These are phyloP conservation scores for Ascochyta clinopodiicola DNA, from an alignment of 2,329 filamentous ascomycete genomes.

Conservation along the genomic window DNA sequence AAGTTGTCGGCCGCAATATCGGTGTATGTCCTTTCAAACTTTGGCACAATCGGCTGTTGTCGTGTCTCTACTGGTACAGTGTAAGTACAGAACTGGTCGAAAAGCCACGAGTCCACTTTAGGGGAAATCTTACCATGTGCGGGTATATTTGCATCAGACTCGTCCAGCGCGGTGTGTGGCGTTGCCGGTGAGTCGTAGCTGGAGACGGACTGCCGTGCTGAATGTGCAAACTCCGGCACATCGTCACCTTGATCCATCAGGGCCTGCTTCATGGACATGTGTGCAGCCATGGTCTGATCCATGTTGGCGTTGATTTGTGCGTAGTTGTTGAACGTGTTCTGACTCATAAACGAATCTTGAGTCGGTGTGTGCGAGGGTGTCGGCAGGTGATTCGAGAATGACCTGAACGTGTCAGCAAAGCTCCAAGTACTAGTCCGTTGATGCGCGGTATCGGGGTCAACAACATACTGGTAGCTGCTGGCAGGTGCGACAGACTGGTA, in stretches of 20 bases:
- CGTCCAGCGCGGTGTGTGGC: constrained; percentile 62
- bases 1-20: constrained; percentile 85
- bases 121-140: constrained; percentile 61
- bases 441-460: constrained; percentile 46
- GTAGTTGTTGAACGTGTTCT: constrained; percentile 56
- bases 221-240: constrained; percentile 58
- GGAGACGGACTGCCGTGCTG: constrained; percentile 65
- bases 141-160: constrained; percentile 60
- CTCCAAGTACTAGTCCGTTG: constrained; percentile 14
- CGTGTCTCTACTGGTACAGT: constrained; percentile 61
- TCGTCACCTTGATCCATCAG: constrained; percentile 62
- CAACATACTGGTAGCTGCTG: constrained; percentile 52
- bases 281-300: constrained; percentile 56
- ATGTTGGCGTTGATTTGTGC: constrained; percentile 52
- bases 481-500: constrained; percentile 41
- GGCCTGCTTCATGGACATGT: constrained; percentile 66
- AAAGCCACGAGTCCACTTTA: constrained; percentile 54
- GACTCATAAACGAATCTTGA: constrained; percentile 57
- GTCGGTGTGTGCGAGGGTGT: constrained; percentile 63
- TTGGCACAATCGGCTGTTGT: constrained; percentile 61
- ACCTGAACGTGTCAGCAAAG: constrained; percentile 47
- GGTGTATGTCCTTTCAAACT: constrained; percentile 84
- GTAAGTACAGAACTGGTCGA: constrained; percentile 73
- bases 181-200: constrained; percentile 67
- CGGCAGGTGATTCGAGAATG: constrained; percentile 59